Base-by-base conservation (phyloP, 208 protist species). In the Naegleria gruberi region DNA sequence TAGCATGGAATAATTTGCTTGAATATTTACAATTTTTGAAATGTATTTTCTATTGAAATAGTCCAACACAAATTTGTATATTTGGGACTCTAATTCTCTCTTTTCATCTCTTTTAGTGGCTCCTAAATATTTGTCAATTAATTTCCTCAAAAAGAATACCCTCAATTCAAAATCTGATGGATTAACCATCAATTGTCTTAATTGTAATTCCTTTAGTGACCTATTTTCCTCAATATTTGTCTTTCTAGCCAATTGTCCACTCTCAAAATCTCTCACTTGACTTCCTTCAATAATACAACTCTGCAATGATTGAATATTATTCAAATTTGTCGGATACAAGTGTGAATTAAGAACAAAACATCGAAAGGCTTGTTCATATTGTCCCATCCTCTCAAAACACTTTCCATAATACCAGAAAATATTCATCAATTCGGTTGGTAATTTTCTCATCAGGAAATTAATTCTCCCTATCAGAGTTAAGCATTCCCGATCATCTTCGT, bases 131-230 rank as follows among this genome's bases (percentile, higher is more conserved):
- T 19, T 37, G 34, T 77, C 65, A 37, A 77, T 37, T 2, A 30
- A 37, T 77, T 37, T 77, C 30, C 34, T 77, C 65, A 77, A 12
- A 77, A 77, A 77, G 34, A 37, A 37, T n/a, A 77, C 26, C n/a
- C 65, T 77, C 30, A 77, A 77, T 77, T 77, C 65, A 77, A 77
- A 77, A 77, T 77, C 65, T 77, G 34, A 77, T 37, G 65, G 65
- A 26, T 77, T 19, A 37, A 77, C 12, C 30, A 37, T 30, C 17
- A 77, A 77, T 77, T 77, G 65, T 77, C 30, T 0, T 15, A 37
- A 77, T 77, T 37, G 30, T 37, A 77, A 77, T 77, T 77, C 65
- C 12, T 77, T 77, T 7, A 37, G 26, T 19, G 65, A 19, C 30
- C 30, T 65, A 23, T 65, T 65, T 65, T 65, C 51, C 30, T 65